Base-by-base conservation (phyloP, 495 filamentous ascomycete species). In the Letharia lupina region DNA sequence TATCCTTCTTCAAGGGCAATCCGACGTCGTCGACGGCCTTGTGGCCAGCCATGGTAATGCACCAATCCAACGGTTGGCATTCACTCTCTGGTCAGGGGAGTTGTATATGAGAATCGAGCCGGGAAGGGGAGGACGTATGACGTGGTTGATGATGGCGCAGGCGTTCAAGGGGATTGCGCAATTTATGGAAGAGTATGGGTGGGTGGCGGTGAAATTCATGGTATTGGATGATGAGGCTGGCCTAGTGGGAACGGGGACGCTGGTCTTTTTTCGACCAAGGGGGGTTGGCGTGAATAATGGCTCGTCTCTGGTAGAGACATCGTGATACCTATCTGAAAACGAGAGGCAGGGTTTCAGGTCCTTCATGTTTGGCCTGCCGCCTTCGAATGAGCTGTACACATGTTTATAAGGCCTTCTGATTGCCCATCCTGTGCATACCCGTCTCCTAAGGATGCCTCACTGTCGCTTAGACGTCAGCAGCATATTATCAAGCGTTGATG, bases 71-170 rank as follows among this genome's bases (percentile, higher is more conserved):
- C 35, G 56, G 33, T 40, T 65, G 33, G 45, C 18, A 1, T 45
- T 58, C 18, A 18, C n/a, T 5, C 60, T 44, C 33, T 60, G 54
- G 63, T 65, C 54, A 10, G 54, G 33, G 13, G 28, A 48, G 2
- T 12, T 28, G 11, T 37, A 60, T 16, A 35, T 65, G 40, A 40
- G 12, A 0, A 50, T 65, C 1, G 1, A 57, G 33, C 54, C 54
- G 7, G 44, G 5, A 12, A 7, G 41, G 2, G 5, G 20, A 6
- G 41, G 20, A 10, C 0, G 6, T 6, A 65, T 65, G 63, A 60
- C 23, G 44, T 65, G 63, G 63, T 41, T 45, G 23, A 65, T 60
- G 63, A 33, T 65, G 56, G 54, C 54, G 63, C 63, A 65, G 9
- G 2, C 56, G n/a, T 60, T 65, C 23, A 13, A 44, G 4, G 54